phyloP scores from a whole-genome alignment of 2,329 filamentous ascomycete genomes.

The Stachybotrys chartarum region DNA sequence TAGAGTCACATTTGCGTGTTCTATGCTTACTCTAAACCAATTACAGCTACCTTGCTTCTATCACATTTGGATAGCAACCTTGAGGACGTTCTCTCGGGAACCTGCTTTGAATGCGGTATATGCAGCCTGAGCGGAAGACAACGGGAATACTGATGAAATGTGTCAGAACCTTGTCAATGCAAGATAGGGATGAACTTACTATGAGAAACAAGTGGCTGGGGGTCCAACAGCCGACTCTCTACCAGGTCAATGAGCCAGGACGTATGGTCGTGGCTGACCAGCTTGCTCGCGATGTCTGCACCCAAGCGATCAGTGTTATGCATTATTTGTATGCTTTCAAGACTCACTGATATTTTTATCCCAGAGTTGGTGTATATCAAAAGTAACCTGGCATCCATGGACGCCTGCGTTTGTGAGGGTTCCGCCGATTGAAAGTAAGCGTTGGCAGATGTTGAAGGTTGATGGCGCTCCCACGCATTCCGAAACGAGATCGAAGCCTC shows the following conservation, averaged over 20 bases:
- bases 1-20: no score
- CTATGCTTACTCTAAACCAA: no score
- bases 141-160: neutral
- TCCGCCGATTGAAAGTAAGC: conserved; percentile 44
- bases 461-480: conserved; percentile 48
- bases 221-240: neutral
- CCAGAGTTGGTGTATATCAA: conserved; percentile 49
- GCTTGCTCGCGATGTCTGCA: conserved; percentile 1
- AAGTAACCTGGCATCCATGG: conserved; percentile 43
- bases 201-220: neutral
- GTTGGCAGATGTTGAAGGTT: conserved; percentile 46
- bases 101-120: conserved; percentile 1
- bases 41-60: neutral
- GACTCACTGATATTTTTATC: conserved; percentile 41
- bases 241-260: conserved; percentile 1
- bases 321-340: neutral
- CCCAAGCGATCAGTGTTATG: neutral
- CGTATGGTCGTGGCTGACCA: conserved; percentile 1
- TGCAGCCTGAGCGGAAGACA: neutral
- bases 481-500: conserved; percentile 50
- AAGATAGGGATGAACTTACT: neutral
- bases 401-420: conserved; percentile 52
- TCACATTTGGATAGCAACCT: conserved; percentile 1
- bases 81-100: neutral
- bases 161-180: neutral